Evolutionary conservation across 805 yeast genomes (phyloP).

Genomic region (Kuraishia hungarica): DNA sequence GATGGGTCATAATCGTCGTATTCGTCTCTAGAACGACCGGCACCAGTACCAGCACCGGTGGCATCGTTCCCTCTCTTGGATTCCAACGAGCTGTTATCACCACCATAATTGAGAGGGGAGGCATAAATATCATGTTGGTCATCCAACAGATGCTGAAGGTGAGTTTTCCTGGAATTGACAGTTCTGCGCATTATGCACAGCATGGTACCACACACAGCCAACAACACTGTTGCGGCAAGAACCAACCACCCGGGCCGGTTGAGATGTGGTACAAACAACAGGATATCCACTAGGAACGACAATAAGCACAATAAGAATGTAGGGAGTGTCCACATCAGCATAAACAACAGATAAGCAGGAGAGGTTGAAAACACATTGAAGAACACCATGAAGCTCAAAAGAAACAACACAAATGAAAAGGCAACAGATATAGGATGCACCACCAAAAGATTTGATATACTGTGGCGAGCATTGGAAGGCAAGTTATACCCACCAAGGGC

Average conservation of each 20-base stretch:
- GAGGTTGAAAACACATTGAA: constrained; percentile 22
- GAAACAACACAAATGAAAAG: constrained; percentile 37
- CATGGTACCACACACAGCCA: constrained; percentile 55
- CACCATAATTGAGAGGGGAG: not conserved
- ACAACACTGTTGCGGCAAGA: constrained; percentile 55
- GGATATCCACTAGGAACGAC: constrained; percentile 73
- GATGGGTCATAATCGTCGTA: not conserved
- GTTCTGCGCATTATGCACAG: constrained; percentile 69
- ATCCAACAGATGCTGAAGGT: constrained; percentile 1
- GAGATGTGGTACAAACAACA: constrained; percentile 68
- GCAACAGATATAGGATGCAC: constrained; percentile 63
- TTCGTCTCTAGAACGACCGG: not conserved
- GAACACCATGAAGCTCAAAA: constrained; percentile 30
- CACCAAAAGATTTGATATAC: constrained; percentile 51
- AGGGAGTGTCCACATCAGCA: constrained; percentile 54
- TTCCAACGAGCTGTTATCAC: constrained; percentile 1
- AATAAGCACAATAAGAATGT: constrained; percentile 63
- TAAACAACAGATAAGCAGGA: constrained; percentile 35
- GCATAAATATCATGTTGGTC: not conserved
- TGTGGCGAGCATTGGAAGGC: constrained; percentile 52
- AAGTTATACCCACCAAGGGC: constrained; percentile 32
- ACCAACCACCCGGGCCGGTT: constrained; percentile 84
- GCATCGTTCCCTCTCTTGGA: not conserved
- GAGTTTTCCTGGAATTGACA: constrained; percentile 35
- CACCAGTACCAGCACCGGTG: not conserved